Evolutionary conservation across 371 early-diverging fungal genomes (phyloP).

Genomic region (Nematocida sp.): DNA sequence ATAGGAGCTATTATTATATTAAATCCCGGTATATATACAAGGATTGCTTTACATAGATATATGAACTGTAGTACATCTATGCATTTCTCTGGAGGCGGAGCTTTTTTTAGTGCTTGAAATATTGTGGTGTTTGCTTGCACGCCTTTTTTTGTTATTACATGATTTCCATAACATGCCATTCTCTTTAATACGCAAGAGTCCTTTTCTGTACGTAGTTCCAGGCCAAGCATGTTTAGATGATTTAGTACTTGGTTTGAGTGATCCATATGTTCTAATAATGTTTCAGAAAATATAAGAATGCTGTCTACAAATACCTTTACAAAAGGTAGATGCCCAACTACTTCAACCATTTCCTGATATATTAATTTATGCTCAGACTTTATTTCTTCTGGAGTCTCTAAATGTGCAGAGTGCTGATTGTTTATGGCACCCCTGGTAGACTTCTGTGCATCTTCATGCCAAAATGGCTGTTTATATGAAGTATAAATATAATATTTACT

Average conservation of each 20-base stretch:
- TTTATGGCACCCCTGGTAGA: constrained; percentile 71
- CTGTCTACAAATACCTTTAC: constrained; percentile 72
- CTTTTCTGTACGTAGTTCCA: not conserved
- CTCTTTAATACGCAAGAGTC: not conserved
- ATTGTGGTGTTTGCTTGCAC: not conserved
- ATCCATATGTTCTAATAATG: constrained; percentile 69
- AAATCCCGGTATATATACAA: not conserved
- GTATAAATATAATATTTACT: constrained; percentile 67
- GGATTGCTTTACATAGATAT: not conserved
- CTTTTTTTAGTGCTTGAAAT: not conserved
- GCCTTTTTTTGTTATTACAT: not conserved
- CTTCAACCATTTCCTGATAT: not conserved
- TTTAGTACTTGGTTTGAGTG: constrained; percentile 61
- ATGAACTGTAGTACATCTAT: not conserved
- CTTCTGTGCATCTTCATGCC: constrained; percentile 43
- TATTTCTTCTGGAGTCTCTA: constrained; percentile 3
- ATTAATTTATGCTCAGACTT: not conserved
- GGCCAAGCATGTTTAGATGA: not conserved
- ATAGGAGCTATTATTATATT: not conserved
- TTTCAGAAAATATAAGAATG: constrained; percentile 72
- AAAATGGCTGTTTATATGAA: constrained; percentile 70
- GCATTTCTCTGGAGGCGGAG: not conserved
- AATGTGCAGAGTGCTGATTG: not conserved
- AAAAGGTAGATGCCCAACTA: constrained; percentile 54
- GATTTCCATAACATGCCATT: not conserved